Percentiles rank a stretch among this genome's conserved stretches.
phyloP scores from a whole-genome alignment of 768 basidiomycete species.

The Kwoniella mangroviensis region DNA sequence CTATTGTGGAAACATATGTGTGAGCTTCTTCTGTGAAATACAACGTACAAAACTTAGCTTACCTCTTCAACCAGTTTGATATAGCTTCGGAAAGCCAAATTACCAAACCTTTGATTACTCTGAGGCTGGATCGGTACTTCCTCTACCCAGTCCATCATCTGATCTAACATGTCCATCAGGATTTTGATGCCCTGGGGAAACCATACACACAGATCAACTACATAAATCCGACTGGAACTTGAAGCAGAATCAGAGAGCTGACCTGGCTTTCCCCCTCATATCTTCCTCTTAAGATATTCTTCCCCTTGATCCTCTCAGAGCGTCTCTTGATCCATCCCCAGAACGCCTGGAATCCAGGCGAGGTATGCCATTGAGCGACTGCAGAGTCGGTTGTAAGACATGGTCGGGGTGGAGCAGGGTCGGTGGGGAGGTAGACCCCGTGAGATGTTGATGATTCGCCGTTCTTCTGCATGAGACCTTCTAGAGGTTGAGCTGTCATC shows the following conservation, averaged over 20 bases:
- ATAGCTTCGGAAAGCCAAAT: conserved; percentile 87
- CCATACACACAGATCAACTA: too few relatives aligned
- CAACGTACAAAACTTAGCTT: too few relatives aligned
- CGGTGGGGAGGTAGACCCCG: conserved; percentile 21
- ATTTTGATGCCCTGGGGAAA: conserved; percentile 59
- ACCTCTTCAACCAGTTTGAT: conserved; percentile 78
- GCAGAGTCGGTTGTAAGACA: conserved; percentile 59
- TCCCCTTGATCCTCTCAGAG: conserved; percentile 76
- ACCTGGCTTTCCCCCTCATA: conserved; percentile 51
- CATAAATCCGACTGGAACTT: too few relatives aligned
- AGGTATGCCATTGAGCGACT: conserved; percentile 72
- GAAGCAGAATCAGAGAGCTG: too few relatives aligned
- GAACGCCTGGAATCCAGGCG: conserved; percentile 75
- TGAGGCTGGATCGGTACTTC: conserved; percentile 73
- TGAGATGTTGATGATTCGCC: conserved; percentile 6
- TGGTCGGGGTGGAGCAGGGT: conserved; percentile 28
- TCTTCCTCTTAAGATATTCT: conserved; percentile 61
- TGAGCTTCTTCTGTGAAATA: too few relatives aligned
- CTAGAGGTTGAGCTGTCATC: background rate
- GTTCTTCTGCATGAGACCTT: background rate
- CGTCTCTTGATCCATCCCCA: conserved; percentile 74
- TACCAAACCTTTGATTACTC: conserved; percentile 83
- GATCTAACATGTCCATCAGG: conserved; percentile 67
- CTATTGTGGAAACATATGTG: conserved; percentile 38
- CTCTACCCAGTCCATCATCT: conserved; percentile 74